These are phyloP conservation scores for Colletotrichum sp. DNA, from an alignment of 2,329 filamentous ascomycete species.

Conservation along the genomic window DNA sequence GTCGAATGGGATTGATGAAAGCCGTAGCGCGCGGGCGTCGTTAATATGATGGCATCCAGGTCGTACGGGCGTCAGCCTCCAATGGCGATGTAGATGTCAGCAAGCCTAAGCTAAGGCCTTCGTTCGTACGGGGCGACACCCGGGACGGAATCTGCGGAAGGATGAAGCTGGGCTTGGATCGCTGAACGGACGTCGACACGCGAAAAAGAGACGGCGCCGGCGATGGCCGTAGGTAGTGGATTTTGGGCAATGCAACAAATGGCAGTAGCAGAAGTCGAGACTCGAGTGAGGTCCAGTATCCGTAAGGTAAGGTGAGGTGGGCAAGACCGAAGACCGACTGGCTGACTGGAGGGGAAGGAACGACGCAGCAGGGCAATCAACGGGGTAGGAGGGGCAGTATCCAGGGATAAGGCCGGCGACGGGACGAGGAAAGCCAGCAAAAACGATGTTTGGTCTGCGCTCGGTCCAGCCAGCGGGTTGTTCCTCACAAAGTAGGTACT, in stretches of 20 bases:
- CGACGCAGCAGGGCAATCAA: conserved; percentile 15
- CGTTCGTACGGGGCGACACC: not conserved
- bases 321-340: not conserved
- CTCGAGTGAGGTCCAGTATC: not conserved
- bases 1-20: not conserved
- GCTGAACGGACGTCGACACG: not conserved
- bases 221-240: not conserved
- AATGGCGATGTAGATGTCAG: not conserved
- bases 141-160: not conserved
- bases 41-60: not conserved
- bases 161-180: not conserved
- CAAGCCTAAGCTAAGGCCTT: not conserved
- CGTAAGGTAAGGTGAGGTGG: not conserved
- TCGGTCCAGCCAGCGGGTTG: conserved; percentile 7
- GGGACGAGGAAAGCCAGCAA: not conserved
- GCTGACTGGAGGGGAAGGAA: conserved; percentile 3
- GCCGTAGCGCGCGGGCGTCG: not conserved
- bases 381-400: conserved; percentile 5
- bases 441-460: conserved; percentile 1
- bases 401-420: conserved; percentile 15
- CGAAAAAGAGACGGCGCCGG: not conserved
- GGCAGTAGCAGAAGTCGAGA: not conserved
- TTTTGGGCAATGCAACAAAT: not conserved
- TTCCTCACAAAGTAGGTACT: not conserved
- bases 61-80: not conserved